Evolutionary conservation across 257 asterid genomes (phyloP).

Genomic region (Solanum neorickii): DNA sequence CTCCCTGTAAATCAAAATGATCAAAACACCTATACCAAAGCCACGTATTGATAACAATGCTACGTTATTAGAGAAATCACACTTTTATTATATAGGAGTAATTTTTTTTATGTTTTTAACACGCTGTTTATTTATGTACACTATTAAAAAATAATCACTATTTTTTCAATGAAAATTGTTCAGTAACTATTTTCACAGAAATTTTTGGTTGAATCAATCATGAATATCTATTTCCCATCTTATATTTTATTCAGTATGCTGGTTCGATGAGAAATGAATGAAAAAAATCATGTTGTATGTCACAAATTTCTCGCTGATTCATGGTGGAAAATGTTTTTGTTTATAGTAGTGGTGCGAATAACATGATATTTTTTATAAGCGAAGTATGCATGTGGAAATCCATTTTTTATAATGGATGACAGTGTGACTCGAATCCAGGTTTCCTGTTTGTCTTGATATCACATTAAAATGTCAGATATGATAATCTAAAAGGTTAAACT

Average conservation of each 20-base stretch:
- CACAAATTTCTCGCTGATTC: not conserved
- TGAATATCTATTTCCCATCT: too few species aligned
- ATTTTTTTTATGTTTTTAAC: not conserved
- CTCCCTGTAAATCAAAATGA: not conserved
- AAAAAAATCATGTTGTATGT: not conserved
- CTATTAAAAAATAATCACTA: not conserved
- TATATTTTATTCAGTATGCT: not conserved
- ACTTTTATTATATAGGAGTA: not conserved
- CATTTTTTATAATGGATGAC: not conserved
- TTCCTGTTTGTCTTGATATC: not conserved
- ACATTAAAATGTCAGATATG: not conserved
- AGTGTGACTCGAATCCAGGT: not conserved
- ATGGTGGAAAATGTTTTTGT: not conserved
- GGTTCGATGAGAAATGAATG: not conserved
- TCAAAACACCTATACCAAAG: not conserved
- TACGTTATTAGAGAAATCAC: not conserved
- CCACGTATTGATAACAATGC: not conserved
- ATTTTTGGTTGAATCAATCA: not conserved
- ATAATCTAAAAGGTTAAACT: not conserved
- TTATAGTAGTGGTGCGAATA: not conserved
- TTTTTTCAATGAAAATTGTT: not conserved
- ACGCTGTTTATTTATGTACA: not conserved
- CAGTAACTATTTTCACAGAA: not conserved
- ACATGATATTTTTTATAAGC: not conserved
- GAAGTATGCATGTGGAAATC: not conserved